These are phyloP conservation scores for Penicillium sp. DNA, from an alignment of 2,329 filamentous ascomycete species.

Conservation along the genomic window DNA sequence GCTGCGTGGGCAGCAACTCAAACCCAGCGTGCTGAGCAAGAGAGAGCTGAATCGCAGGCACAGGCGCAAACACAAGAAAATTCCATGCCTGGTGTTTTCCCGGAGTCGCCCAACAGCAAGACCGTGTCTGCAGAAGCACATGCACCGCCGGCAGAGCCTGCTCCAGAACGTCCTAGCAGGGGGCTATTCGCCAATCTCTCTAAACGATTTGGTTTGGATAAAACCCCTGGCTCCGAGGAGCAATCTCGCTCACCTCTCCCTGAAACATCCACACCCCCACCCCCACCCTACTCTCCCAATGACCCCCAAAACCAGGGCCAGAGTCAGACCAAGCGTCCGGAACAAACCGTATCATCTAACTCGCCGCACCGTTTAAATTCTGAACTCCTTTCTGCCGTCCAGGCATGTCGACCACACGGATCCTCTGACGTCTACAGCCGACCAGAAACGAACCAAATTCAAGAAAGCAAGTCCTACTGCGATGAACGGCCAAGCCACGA, in stretches of 20 bases:
- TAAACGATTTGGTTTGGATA: conserved; percentile 68
- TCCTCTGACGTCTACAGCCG: conserved; percentile 72
- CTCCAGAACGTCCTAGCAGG: conserved; percentile 48
- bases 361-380: conserved; percentile 46
- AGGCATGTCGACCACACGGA: conserved; percentile 74
- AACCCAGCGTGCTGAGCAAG: conserved; percentile 31
- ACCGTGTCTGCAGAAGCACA: conserved; percentile 20
- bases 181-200: conserved; percentile 70
- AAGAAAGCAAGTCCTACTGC: conserved; percentile 84
- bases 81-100: conserved; percentile 74
- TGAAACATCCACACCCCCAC: conserved; percentile 34
- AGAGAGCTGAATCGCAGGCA: conserved; percentile 15
- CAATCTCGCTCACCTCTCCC: conserved; percentile 24
- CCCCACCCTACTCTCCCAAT: conserved; percentile 43
- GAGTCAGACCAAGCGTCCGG: conserved; percentile 28
- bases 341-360: conserved; percentile 32
- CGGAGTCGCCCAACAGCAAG: conserved; percentile 59
- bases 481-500: conserved; percentile 75
- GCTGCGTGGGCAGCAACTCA: conserved; percentile 49
- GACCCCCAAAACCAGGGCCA: conserved; percentile 28
- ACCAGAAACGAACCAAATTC: conserved; percentile 70
- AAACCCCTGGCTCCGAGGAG: conserved; percentile 26
- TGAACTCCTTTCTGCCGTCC: conserved; percentile 71
- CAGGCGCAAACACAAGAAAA: conserved; percentile 35
- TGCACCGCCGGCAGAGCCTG: conserved; percentile 21